A percentile compares a stretch with the other conserved stretches of the same genome.
phyloP scores from a whole-genome alignment of 257 asterid genomes.

The Petunia axillaris region DNA sequence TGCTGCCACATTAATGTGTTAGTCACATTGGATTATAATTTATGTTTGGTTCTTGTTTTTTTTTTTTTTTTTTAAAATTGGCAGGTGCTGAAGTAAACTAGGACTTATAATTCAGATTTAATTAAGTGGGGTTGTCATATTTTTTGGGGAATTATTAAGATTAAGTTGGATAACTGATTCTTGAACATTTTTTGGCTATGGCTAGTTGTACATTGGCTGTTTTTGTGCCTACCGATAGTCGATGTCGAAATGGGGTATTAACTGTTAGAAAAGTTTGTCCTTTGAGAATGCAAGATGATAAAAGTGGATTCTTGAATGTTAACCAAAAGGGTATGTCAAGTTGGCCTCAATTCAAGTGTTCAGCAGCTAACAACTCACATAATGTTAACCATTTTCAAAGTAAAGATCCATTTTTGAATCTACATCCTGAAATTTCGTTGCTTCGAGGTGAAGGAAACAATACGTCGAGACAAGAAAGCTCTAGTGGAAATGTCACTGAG shows the following conservation, averaged over 20 bases:
- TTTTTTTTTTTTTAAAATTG: neutral
- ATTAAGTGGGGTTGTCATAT: constrained; percentile 19
- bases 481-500: constrained; percentile 58
- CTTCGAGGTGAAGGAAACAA: constrained; percentile 71
- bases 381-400: constrained; percentile 53
- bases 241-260: constrained; percentile 49
- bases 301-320: constrained; percentile 42
- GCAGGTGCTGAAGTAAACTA: neutral
- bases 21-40: neutral
- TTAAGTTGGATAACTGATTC: neutral
- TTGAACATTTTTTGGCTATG: constrained; percentile 39
- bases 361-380: constrained; percentile 45
- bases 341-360: constrained; percentile 56
- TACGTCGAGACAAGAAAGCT: constrained; percentile 53
- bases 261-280: constrained; percentile 51
- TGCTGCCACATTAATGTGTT: neutral
- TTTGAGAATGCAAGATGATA: constrained; percentile 54
- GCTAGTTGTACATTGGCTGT: constrained; percentile 62
- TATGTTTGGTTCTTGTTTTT: neutral
- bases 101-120: neutral
- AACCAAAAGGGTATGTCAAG: constrained; percentile 41
- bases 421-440: constrained; percentile 82
- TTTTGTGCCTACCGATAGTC: constrained; percentile 57
- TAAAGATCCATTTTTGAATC: constrained; percentile 75
- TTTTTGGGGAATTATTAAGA: neutral